phyloP scores from a whole-genome alignment of 2,329 filamentous ascomycete species.

The Rugonectria rugulosa region DNA sequence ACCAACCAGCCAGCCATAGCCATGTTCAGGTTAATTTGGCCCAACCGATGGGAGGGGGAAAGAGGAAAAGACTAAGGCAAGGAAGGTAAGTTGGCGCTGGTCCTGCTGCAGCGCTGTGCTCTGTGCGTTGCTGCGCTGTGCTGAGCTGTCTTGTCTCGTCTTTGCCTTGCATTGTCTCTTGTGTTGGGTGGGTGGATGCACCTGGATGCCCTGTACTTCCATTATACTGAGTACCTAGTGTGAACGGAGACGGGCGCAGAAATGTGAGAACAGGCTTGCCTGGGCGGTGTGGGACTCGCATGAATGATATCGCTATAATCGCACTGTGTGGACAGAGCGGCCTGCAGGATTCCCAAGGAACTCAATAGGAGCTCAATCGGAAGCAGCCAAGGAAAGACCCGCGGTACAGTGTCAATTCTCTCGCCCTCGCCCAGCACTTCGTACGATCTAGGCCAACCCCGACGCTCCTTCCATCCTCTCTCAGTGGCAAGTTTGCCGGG shows the following conservation, averaged over 20 bases:
- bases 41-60: neutral
- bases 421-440: too few species aligned
- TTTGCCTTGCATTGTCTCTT: too few species aligned
- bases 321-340: neutral
- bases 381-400: too few species aligned
- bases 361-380: too few species aligned
- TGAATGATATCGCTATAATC: neutral
- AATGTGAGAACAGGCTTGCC: constrained; percentile 1
- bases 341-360: too few species aligned
- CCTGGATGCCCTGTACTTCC: too few species aligned
- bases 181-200: constrained; percentile 12
- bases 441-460: neutral
- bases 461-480: neutral
- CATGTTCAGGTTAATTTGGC: neutral
- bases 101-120: constrained; percentile 7
- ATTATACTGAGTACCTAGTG: too few species aligned
- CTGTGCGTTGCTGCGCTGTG: too few species aligned
- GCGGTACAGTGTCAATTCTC: too few species aligned
- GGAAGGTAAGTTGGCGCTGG: constrained; percentile 19
- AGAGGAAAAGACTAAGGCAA: constrained; percentile 7
- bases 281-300: constrained; percentile 22
- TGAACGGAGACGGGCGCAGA: constrained; percentile 9
- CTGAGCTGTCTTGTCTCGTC: too few species aligned
- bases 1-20: constrained; percentile 22
- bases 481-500: constrained; percentile 16